These are phyloP conservation scores for Sphagnum fallax DNA, from an alignment of 228 moss, liverwort and hornwort genomes.

Conservation along the genomic window DNA sequence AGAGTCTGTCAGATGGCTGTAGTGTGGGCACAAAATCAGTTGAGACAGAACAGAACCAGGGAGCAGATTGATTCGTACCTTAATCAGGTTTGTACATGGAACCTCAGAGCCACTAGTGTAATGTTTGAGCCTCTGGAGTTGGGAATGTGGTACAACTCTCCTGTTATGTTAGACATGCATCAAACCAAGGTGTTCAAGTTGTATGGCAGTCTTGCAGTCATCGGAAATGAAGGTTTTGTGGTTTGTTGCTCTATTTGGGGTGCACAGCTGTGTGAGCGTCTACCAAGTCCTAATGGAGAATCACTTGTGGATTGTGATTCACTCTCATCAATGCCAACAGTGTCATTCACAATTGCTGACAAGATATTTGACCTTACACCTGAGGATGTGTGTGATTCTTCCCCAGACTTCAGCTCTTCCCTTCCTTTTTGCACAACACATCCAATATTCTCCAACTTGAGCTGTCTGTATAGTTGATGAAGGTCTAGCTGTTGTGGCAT, in stretches of 20 bases:
- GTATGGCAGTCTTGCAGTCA: too few relatives aligned
- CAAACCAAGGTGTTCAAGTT: too few relatives aligned
- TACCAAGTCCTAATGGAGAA: slow-evolving; percentile 45
- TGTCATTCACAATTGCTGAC: slow-evolving; percentile 34
- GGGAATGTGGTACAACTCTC: not conserved
- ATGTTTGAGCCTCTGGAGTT: not conserved
- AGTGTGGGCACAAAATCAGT: slow-evolving; percentile 86
- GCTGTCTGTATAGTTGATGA: too few relatives aligned
- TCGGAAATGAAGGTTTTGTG: not conserved
- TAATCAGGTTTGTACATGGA: slow-evolving; percentile 29
- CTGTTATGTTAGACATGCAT: too few relatives aligned
- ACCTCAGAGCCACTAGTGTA: not conserved
- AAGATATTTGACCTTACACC: slow-evolving; percentile 37
- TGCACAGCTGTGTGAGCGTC: slow-evolving; percentile 41
- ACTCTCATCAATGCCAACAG: slow-evolving; percentile 33
- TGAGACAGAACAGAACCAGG: slow-evolving; percentile 64
- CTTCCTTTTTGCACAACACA: too few relatives aligned
- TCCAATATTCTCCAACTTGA: too few relatives aligned
- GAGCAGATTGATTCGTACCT: slow-evolving; percentile 64
- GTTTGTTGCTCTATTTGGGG: not conserved
- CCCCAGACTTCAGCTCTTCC: not conserved
- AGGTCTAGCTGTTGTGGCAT: too few relatives aligned
- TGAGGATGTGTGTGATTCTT: slow-evolving; percentile 18
- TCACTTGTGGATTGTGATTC: slow-evolving; percentile 38
- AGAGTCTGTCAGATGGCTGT: slow-evolving; percentile 90